These are phyloP conservation scores for Triadica sebifera DNA, from an alignment of 345 rosid genomes.

Conservation along the genomic window DNA sequence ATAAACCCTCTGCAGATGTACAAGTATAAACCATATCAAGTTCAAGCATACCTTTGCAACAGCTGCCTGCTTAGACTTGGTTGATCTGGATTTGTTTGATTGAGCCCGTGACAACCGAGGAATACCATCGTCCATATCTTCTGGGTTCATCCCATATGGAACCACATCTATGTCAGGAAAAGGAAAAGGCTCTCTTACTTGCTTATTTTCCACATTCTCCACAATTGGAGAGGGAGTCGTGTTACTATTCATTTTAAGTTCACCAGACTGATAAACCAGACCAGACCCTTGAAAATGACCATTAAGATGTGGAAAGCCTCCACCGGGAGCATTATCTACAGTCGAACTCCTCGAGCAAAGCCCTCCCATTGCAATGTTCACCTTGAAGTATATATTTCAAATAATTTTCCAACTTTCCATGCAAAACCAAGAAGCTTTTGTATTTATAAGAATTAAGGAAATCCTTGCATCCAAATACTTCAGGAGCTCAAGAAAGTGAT, in stretches of 20 bases:
- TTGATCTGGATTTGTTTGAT: conserved; percentile 74
- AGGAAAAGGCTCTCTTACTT: conserved; percentile 46
- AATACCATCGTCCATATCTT: conserved; percentile 65
- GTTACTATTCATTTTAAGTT: conserved; percentile 40
- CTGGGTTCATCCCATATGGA: conserved; percentile 39
- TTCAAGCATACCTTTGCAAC: conserved; percentile 63
- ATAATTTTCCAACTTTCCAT: conserved; percentile 40
- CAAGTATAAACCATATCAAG: background rate
- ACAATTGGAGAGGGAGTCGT: conserved; percentile 39
- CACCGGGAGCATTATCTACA: conserved; percentile 91
- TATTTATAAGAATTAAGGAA: conserved; percentile 14
- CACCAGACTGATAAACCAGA: conserved; percentile 48
- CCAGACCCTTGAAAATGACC: conserved; percentile 51
- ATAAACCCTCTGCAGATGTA: background rate
- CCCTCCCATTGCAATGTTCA: conserved; percentile 73
- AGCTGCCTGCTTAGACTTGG: conserved; percentile 75
- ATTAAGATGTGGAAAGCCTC: conserved; percentile 61
- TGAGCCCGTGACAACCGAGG: conserved; percentile 62
- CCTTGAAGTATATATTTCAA: conserved; percentile 18
- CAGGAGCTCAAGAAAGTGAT: conserved; percentile 5
- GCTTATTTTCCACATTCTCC: conserved; percentile 47
- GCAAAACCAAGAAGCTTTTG: conserved; percentile 22
- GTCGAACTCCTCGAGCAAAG: conserved; percentile 94
- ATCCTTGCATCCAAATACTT: conserved; percentile 10
- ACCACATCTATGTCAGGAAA: conserved; percentile 43